Evolutionary conservation across 306 rosid genomes (phyloP).

Genomic region (Vicia villosa): DNA sequence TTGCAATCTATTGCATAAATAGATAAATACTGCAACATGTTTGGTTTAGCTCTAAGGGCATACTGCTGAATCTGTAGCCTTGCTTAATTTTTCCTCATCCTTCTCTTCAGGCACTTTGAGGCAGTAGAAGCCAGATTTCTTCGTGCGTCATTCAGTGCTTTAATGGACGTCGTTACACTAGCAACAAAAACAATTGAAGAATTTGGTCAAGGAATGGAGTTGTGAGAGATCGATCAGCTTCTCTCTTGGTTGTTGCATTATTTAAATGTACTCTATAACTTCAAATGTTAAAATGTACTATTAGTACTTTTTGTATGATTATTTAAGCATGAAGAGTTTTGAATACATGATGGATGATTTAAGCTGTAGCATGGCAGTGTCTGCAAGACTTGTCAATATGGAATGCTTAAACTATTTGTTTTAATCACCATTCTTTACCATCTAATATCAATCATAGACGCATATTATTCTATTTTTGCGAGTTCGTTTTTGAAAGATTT

Average conservation of each 20-base stretch:
- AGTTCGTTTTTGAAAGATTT: too few relatives aligned
- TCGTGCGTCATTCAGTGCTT: conserved; percentile 88
- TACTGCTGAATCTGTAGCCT: neutral
- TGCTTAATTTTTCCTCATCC: neutral
- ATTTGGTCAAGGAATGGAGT: conserved; percentile 65
- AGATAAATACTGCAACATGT: conserved; percentile 2
- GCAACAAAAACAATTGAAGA: conserved; percentile 88
- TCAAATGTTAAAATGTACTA: neutral
- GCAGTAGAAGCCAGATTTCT: conserved; percentile 96
- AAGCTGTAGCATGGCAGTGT: neutral
- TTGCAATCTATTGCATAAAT: conserved; percentile 1
- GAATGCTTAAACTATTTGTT: neutral
- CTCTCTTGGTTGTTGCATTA: neutral
- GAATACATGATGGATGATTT: too few relatives aligned
- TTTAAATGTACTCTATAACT: neutral
- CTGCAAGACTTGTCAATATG: neutral
- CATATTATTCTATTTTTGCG: too few relatives aligned
- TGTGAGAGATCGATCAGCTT: conserved; percentile 49
- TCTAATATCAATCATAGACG: neutral
- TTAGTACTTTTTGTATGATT: neutral
- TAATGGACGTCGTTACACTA: conserved; percentile 71
- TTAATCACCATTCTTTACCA: neutral
- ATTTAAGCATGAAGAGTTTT: neutral
- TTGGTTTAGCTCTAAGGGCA: conserved; percentile 21
- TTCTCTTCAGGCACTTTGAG: conserved; percentile 73